Evolutionary conservation across 2,329 filamentous ascomycete genomes (phyloP), one percentile per base, ranked within the genome.

Genomic region (Sporothrix inflata): DNA sequence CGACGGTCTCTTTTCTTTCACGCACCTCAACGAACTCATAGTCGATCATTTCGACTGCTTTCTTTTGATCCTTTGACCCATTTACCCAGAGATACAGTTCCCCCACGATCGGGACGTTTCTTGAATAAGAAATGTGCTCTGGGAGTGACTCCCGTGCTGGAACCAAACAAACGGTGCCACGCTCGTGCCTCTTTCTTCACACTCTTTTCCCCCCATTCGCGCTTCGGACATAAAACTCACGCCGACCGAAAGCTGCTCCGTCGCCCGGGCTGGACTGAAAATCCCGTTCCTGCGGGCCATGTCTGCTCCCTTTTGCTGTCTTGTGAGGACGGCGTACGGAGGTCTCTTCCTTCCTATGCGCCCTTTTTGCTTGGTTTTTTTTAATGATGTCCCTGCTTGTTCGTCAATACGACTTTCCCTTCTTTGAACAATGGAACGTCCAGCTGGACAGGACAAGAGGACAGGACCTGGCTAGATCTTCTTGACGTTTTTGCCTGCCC

Each of bases 181-280:
- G 60, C 60, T 24, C 12, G 21, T 34, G 30, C 30, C 57, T 40
- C 12, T 40, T 55, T 55, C 19, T n/a, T 1, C 51, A 19, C 60
- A 30, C 30, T 38, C 19, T n/a, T 42, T 63, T 63, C 21, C 38
- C 38, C 60, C n/a, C 30, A 40, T 65, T 68, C 72, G 72, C 72
- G 72, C 55, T 71, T 73, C 72, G 72, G 72, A 73, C 72, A 73
- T 73, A 47, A 63, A 69, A 30, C 53, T 68, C 34, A 73, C 21
- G 65, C 72, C 72, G 72, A 73, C 72, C 72, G 68, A 71, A 66
- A 53, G n/a, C 21, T 42, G 57, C 60, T 63, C 24, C 42, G 21
- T 30, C 14, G n/a, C 24, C 24, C 27, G 27, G 42, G 16, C 24
- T 16, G 55, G 19, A 27, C 40, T 57, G 38, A 61, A 67, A 38